Percentiles rank a stretch among this genome's conserved stretches.
Evolutionary conservation across 164 flowering plant species (phyloP).

Genomic region (Magnolia sinica): DNA sequence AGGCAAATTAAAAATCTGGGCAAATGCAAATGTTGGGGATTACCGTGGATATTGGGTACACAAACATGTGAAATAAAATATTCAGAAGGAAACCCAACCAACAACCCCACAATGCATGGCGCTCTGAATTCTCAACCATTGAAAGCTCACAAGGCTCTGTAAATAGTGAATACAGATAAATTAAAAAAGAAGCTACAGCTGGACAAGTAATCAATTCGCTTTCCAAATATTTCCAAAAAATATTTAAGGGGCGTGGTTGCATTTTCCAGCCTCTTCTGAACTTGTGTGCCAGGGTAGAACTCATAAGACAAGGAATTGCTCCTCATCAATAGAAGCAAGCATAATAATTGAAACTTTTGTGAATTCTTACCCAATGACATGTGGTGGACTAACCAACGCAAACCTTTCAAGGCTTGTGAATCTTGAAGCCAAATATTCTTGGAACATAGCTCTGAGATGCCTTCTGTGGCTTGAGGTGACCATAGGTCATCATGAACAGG

Average conservation of each 20-base stretch:
- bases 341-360: neutral
- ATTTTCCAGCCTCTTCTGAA: slow-evolving; percentile 9
- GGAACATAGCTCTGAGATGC: slow-evolving; percentile 64
- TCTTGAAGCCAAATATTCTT: slow-evolving; percentile 79
- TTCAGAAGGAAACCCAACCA: neutral
- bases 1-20: neutral
- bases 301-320: slow-evolving; percentile 7
- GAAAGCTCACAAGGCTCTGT: slow-evolving; percentile 16
- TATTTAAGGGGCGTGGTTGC: slow-evolving; percentile 1
- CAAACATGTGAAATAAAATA: neutral
- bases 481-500: slow-evolving; percentile 74
- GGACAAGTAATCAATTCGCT: slow-evolving; percentile 15
- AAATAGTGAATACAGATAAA: slow-evolving; percentile 19
- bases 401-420: slow-evolving; percentile 53
- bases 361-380: slow-evolving; percentile 11
- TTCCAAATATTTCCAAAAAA: slow-evolving; percentile 13
- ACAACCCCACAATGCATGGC: slow-evolving; percentile 2
- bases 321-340: slow-evolving; percentile 13
- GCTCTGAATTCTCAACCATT: slow-evolving; percentile 9
- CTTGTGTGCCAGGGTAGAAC: slow-evolving; percentile 8
- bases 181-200: slow-evolving; percentile 15
- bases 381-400: slow-evolving; percentile 9
- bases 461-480: slow-evolving; percentile 75
- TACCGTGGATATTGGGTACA: neutral
- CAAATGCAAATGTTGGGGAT: neutral